These are phyloP conservation scores for Ophiostoma piceae DNA, from an alignment of 2,329 filamentous ascomycete genomes.

Conservation along the genomic window DNA sequence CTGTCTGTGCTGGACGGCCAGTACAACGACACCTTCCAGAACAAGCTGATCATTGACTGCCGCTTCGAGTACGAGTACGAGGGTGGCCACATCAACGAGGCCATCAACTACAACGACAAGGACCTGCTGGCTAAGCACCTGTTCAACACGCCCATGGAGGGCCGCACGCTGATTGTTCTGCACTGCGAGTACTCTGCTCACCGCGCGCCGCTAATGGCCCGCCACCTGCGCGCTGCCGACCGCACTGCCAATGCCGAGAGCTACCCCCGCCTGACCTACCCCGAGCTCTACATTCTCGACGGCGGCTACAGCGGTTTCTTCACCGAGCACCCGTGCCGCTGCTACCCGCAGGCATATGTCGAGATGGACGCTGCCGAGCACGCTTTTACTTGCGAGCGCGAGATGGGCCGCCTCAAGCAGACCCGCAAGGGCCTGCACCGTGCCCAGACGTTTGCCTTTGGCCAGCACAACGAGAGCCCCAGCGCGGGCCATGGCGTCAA, in stretches of 20 bases:
- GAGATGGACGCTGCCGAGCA: constrained; percentile 94
- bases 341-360: constrained; percentile 92
- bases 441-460: constrained; percentile 93
- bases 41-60: constrained; percentile 88
- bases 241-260: constrained; percentile 76
- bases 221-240: constrained; percentile 84
- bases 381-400: constrained; percentile 86
- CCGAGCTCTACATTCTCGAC: constrained; percentile 94
- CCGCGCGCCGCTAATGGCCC: constrained; percentile 92
- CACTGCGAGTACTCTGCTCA: constrained; percentile 99
- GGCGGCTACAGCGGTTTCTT: constrained; percentile 96
- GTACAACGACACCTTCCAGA: constrained; percentile 68
- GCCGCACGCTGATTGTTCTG: constrained; percentile 78
- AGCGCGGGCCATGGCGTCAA: neutral
- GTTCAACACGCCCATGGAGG: constrained; percentile 61
- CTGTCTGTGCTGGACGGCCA: constrained; percentile 83
- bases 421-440: constrained; percentile 74
- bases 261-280: constrained; percentile 88
- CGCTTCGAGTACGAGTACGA: constrained; percentile 99
- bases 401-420: constrained; percentile 88
- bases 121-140: constrained; percentile 75
- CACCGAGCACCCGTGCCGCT: constrained; percentile 67
- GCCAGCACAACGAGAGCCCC: constrained; percentile 52
- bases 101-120: constrained; percentile 96
- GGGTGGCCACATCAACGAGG: constrained; percentile 88